These are phyloP conservation scores for Typha latifolia DNA, from an alignment of 176 grass and related monocot species.

Conservation along the genomic window DNA sequence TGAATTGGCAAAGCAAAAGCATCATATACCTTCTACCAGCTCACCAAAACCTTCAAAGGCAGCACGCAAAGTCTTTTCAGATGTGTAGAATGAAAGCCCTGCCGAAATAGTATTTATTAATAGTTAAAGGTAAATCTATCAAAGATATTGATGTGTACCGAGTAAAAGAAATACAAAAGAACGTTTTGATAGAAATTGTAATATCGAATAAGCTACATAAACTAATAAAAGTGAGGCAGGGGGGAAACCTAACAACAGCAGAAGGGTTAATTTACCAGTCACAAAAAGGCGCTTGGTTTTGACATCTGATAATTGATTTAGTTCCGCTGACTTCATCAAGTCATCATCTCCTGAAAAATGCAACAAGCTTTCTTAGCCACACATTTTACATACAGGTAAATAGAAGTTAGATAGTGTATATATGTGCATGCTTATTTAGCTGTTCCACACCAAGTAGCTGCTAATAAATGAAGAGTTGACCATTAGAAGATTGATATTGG, in stretches of 20 bases:
- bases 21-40: conserved; percentile 67
- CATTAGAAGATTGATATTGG: too few relatives aligned
- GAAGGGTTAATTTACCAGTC: conserved; percentile 40
- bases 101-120: background rate
- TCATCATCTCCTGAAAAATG: conserved; percentile 38
- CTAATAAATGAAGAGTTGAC: too few relatives aligned
- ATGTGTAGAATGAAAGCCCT: conserved; percentile 94
- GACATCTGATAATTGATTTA: conserved; percentile 25
- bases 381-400: background rate
- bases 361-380: too few relatives aligned
- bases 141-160: too few relatives aligned
- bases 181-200: too few relatives aligned
- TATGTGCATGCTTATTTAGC: background rate
- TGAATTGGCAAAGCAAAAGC: background rate
- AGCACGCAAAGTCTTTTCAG: conserved; percentile 70
- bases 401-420: background rate
- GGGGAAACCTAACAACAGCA: background rate
- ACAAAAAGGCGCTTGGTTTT: conserved; percentile 96
- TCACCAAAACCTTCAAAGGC: conserved; percentile 88
- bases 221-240: background rate
- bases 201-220: background rate
- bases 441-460: background rate
- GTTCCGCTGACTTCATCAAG: conserved; percentile 35
- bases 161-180: too few relatives aligned
- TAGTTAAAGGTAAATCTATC: too few relatives aligned